Evolutionary conservation across 2,329 filamentous ascomycete species (phyloP).

Genomic region (Pezicula neosporulosa): DNA sequence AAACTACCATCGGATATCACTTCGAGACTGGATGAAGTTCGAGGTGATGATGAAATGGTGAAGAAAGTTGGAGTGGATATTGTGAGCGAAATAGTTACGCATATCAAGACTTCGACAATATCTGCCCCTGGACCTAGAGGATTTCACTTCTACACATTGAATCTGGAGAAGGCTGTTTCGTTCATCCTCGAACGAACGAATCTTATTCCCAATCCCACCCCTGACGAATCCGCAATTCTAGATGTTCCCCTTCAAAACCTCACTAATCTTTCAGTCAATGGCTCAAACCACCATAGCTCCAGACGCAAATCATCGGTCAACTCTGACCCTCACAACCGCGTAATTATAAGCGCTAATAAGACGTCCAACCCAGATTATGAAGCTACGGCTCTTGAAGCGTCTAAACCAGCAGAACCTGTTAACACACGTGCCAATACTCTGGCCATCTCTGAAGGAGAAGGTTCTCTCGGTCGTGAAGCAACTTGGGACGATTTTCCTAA

Average conservation of each 20-base stretch:
- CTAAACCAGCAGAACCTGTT: slow-evolving; percentile 67
- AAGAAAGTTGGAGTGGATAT: slow-evolving; percentile 80
- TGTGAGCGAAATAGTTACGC: slow-evolving; percentile 76
- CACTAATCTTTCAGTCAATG: slow-evolving; percentile 48
- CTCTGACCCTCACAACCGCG: slow-evolving; percentile 81
- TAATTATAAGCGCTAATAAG: slow-evolving; percentile 70
- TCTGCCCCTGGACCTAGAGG: slow-evolving; percentile 62
- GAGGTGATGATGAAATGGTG: slow-evolving; percentile 76
- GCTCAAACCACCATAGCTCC: slow-evolving; percentile 27
- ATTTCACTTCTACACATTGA: slow-evolving; percentile 97
- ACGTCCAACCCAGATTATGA: slow-evolving; percentile 64
- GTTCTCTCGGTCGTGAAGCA: slow-evolving; percentile 83
- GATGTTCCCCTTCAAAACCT: slow-evolving; percentile 37
- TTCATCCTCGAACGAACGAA: slow-evolving; percentile 84
- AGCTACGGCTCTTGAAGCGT: slow-evolving; percentile 72
- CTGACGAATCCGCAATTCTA: slow-evolving; percentile 40
- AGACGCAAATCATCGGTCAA: slow-evolving; percentile 55
- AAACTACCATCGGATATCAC: slow-evolving; percentile 71
- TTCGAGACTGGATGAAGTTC: slow-evolving; percentile 66
- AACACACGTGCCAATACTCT: slow-evolving; percentile 82
- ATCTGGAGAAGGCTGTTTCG: slow-evolving; percentile 91
- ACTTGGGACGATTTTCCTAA: slow-evolving; percentile 99
- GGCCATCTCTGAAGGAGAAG: slow-evolving; percentile 91
- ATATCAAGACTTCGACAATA: slow-evolving; percentile 64
- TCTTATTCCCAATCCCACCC: slow-evolving; percentile 63